Percentiles rank a stretch among this genome's conserved stretches.
These are phyloP conservation scores for Prunus dulcis DNA, from an alignment of 306 rosid genomes.

Conservation along the genomic window DNA sequence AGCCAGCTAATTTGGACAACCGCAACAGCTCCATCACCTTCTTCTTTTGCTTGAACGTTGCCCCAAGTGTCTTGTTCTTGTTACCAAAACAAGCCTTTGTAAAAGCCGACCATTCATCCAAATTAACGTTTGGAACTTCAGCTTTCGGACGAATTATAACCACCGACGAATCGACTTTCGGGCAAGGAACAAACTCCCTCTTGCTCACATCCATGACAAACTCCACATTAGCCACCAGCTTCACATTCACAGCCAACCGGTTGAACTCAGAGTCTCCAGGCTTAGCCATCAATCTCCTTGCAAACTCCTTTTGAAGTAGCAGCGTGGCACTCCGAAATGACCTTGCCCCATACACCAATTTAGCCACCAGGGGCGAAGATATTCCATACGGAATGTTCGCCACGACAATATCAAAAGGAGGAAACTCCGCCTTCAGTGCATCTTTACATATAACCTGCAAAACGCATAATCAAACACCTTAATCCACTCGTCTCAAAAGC, in stretches of 20 bases:
- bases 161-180: constrained; percentile 86
- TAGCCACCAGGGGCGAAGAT: constrained; percentile 72
- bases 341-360: constrained; percentile 47
- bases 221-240: constrained; percentile 70
- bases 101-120: constrained; percentile 74
- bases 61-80: constrained; percentile 83
- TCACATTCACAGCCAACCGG: constrained; percentile 79
- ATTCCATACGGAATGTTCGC: constrained; percentile 89
- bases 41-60: constrained; percentile 66
- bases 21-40: constrained; percentile 46
- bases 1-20: constrained; percentile 18
- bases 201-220: constrained; percentile 77
- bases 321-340: constrained; percentile 79
- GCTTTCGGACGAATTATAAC: constrained; percentile 69
- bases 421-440: constrained; percentile 66
- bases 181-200: constrained; percentile 81
- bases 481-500: background rate
- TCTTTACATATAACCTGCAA: constrained; percentile 66
- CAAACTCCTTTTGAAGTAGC: constrained; percentile 87
- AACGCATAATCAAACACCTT: constrained; percentile 21
- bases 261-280: constrained; percentile 75
- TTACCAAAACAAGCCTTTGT: constrained; percentile 57
- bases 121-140: constrained; percentile 50
- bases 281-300: constrained; percentile 65
- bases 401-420: constrained; percentile 70